These are phyloP conservation scores for Dioszegia crocea DNA, from an alignment of 768 basidiomycete genomes.

Conservation along the genomic window DNA sequence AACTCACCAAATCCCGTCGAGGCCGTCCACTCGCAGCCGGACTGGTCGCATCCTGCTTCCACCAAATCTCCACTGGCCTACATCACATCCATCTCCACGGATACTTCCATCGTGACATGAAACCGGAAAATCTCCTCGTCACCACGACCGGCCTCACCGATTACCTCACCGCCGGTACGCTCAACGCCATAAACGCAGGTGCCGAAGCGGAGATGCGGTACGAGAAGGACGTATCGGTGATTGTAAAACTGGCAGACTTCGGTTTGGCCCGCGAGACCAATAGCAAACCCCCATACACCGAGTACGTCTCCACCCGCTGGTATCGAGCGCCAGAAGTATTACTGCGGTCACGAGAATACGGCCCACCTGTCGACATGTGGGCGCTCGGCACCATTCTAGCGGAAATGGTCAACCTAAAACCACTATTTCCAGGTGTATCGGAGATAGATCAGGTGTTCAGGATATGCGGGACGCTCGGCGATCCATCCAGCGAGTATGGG, in stretches of 20 bases:
- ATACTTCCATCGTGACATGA: constrained; percentile 99
- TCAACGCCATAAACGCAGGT: constrained; percentile 51
- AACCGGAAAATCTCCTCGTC: constrained; percentile 97
- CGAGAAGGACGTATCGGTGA: constrained; percentile 91
- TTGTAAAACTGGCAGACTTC: constrained; percentile 98
- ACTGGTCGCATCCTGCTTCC: constrained; percentile 89
- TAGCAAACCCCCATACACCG: constrained; percentile 89
- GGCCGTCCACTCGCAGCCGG: constrained; percentile 94
- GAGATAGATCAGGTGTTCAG: constrained; percentile 87
- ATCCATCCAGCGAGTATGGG: constrained; percentile 81
- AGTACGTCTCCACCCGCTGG: constrained; percentile 99
- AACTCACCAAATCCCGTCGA: constrained; percentile 94
- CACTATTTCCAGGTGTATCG: constrained; percentile 87
- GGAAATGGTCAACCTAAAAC: constrained; percentile 88
- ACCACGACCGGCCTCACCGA: constrained; percentile 94
- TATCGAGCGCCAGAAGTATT: constrained; percentile 98
- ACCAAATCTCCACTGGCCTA: constrained; percentile 82
- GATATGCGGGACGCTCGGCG: constrained; percentile 89
- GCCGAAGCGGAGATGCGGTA: constrained; percentile 12
- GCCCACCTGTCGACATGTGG: constrained; percentile 98
- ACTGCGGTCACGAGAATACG: constrained; percentile 84
- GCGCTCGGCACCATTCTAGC: constrained; percentile 97
- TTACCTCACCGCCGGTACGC: constrained; percentile 75
- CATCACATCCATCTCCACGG: constrained; percentile 87
- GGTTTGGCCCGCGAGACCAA: constrained; percentile 87